Percentiles rank a stretch among this genome's conserved stretches.
Conservation (phyloP, 768 basidiomycete genomes). For the Pisolithus marmoratus region DNA sequence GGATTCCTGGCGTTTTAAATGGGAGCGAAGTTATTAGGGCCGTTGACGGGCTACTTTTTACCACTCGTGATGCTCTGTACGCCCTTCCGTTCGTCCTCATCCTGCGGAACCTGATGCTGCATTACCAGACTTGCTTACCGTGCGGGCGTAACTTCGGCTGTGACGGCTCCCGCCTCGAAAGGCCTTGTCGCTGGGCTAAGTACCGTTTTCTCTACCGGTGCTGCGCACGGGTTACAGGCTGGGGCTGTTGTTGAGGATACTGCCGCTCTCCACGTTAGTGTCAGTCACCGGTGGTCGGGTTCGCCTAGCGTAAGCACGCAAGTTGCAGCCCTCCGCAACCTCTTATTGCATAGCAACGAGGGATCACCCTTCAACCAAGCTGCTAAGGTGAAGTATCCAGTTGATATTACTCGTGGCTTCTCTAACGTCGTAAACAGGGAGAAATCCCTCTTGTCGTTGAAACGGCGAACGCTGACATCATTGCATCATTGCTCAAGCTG, state of each 20-base stretch:
- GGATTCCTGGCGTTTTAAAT: slow-evolving; percentile 31
- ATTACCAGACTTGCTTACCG: slow-evolving; percentile 62
- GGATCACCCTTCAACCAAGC: slow-evolving; percentile 23
- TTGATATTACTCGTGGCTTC: not conserved
- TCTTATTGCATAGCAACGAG: slow-evolving; percentile 40
- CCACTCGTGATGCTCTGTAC: slow-evolving; percentile 52
- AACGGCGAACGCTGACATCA: slow-evolving; percentile 73
- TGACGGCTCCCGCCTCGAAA: slow-evolving; percentile 50
- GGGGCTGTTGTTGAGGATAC: slow-evolving; percentile 64
- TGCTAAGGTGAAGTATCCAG: not conserved
- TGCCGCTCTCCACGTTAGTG: slow-evolving; percentile 54
- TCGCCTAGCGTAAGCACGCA: slow-evolving; percentile 70
- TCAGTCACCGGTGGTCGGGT: slow-evolving; percentile 39
- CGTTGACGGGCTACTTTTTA: slow-evolving; percentile 69
- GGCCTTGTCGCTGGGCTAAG: slow-evolving; percentile 63
- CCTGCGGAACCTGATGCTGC: not conserved
- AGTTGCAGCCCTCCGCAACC: slow-evolving; percentile 62
- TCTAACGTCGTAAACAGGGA: slow-evolving; percentile 38
- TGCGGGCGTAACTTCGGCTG: slow-evolving; percentile 64
- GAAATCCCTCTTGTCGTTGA: slow-evolving; percentile 70
- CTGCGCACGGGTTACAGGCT: slow-evolving; percentile 48
- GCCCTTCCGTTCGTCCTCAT: slow-evolving; percentile 4
- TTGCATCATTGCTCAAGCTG: slow-evolving; percentile 67
- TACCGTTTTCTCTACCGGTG: slow-evolving; percentile 54
- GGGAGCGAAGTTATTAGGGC: slow-evolving; percentile 47